Base-by-base conservation (phyloP, 2,329 filamentous ascomycete genomes). In the Aspergillus cejpii region DNA sequence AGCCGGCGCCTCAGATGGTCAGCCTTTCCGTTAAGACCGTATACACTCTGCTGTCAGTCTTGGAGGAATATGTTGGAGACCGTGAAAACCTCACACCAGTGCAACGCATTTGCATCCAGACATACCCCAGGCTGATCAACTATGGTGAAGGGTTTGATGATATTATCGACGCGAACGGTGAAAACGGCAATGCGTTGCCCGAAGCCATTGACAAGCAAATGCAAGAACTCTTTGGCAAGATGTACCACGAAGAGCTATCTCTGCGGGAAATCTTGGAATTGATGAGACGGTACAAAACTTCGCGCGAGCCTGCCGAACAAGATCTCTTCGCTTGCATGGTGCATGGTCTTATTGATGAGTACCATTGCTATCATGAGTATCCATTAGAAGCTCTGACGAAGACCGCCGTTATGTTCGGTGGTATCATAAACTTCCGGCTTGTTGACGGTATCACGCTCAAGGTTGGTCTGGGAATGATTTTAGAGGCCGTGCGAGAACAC, bases 251-350 rank as follows among this genome's bases (percentile, higher is more conserved):
- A 53, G 88, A 96, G 54, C 81, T 90, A 15, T 84, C 91, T 51
- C 86, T 96, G 14, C 81, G 87, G 44, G 81, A 87, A 43, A 86
- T 98, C 52, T 85, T 98, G 41, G 83, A 86, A 50, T 80, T 88
- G 29, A 79, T 98, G 59, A 83, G 88, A 52, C 78, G 80, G 44
- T 94, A 95, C 71, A 97, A 98, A 65, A 82, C 82, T 44, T 97
- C 94, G 0, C 80, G 81, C 38, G 85, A 92, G 48, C 78, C 87
- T 1, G 73, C 84, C 12, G 88, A 96, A 49, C 92, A 97, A 64
- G 92, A 98, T 62, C 79, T 96, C 5, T 98, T 98, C 63, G 87
- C 91, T 11, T 96, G 91, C 70, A 98, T 98, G 89, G 94, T 98
- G 27, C 90, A 96, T 60, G 92, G 92, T 1, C 74, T 98, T 3